Conservation (phyloP, 768 basidiomycete species). For the Hirschioporus abietinus region DNA sequence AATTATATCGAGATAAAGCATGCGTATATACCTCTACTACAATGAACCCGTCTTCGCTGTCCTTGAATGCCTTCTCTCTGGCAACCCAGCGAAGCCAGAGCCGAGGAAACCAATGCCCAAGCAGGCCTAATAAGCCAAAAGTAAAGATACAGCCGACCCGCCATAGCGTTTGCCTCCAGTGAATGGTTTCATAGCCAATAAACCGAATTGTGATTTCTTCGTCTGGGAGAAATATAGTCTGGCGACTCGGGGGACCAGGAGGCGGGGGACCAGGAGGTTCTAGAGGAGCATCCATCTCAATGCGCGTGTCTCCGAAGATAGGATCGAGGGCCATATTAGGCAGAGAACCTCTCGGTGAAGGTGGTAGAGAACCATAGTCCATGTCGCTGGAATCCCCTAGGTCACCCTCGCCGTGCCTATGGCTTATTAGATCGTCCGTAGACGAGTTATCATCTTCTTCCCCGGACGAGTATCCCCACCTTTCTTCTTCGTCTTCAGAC, state of each 20-base stretch:
- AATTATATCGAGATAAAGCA: slow-evolving; percentile 1
- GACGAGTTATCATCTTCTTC: slow-evolving; percentile 61
- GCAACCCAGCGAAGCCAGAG: slow-evolving; percentile 89
- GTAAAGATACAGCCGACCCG: slow-evolving; percentile 57
- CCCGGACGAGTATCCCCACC: slow-evolving; percentile 92
- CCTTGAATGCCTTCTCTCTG: slow-evolving; percentile 74
- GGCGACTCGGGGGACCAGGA: slow-evolving; percentile 76
- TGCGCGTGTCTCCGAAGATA: slow-evolving; percentile 75
- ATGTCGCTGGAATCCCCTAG: slow-evolving; percentile 48
- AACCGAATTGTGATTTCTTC: slow-evolving; percentile 88
- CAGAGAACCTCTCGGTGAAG: slow-evolving; percentile 50
- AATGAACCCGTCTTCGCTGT: slow-evolving; percentile 65
- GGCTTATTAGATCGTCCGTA: slow-evolving; percentile 21
- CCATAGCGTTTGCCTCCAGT: slow-evolving; percentile 67
- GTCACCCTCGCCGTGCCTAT: slow-evolving; percentile 26
- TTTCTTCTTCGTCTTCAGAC: slow-evolving; percentile 52
- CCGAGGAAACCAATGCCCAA: slow-evolving; percentile 92
- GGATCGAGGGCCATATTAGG: slow-evolving; percentile 72
- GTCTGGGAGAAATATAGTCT: slow-evolving; percentile 80
- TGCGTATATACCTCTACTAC: slow-evolving; percentile 75
- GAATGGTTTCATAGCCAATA: slow-evolving; percentile 72
- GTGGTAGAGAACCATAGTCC: slow-evolving; percentile 67
- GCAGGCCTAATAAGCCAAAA: slow-evolving; percentile 66
- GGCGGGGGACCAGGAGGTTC: slow-evolving; percentile 66
- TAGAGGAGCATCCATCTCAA: slow-evolving; percentile 70